These are phyloP conservation scores for Heritiera fomes DNA, from an alignment of 345 rosid genomes.

Conservation along the genomic window DNA sequence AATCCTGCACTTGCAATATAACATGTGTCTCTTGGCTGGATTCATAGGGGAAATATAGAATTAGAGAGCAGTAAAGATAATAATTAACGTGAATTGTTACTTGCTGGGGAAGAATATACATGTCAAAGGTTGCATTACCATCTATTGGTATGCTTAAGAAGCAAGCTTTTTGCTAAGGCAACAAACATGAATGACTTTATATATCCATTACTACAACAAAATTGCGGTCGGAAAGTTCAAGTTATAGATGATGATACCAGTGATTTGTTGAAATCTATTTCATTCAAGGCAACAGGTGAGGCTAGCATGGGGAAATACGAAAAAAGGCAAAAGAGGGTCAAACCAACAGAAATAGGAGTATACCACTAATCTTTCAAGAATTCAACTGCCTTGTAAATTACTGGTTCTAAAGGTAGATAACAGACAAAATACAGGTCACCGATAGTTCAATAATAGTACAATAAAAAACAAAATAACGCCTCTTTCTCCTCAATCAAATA, in stretches of 20 bases:
- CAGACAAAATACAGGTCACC: not conserved
- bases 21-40: slow-evolving; percentile 84
- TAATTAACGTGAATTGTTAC: not conserved
- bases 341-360: not conserved
- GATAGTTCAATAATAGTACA: not conserved
- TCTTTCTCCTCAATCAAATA: not conserved
- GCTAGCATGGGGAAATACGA: not conserved
- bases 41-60: slow-evolving; percentile 21
- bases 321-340: not conserved
- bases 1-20: slow-evolving; percentile 72
- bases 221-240: not conserved
- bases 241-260: not conserved
- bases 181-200: not conserved
- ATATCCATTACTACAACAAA: not conserved
- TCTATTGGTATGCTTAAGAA: not conserved
- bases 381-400: not conserved
- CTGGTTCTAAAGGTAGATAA: not conserved
- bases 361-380: not conserved
- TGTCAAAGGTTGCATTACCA: not conserved
- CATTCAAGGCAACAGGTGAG: not conserved
- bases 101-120: not conserved
- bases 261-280: not conserved
- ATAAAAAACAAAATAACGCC: not conserved
- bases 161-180: not conserved
- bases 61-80: not conserved